Base-by-base conservation (phyloP, 2,329 filamentous ascomycete genomes). In the Diaporthe australafricana region DNA sequence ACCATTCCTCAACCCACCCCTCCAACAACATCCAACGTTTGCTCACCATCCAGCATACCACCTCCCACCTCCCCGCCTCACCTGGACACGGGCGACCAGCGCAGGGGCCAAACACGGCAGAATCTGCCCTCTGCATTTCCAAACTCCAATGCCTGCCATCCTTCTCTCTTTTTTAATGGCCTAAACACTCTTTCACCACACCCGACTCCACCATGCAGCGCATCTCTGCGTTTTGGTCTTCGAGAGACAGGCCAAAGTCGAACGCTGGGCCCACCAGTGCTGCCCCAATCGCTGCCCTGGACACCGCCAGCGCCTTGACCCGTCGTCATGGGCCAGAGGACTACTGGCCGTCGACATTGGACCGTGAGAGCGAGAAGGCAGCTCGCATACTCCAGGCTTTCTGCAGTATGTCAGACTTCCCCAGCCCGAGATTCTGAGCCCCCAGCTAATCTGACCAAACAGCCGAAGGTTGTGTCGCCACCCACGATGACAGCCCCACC, bases 311-410 rank as follows among this genome's bases (percentile, higher is more conserved):
- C 1, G 73, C 78, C 32, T 65, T 78, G 16, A 76, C 76, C 63
- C 80, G 79, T 42, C 73, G 57, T 30, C 25, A 73, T 22, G 77
- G 75, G 67, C 77, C 78, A 57, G 79, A 81, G 72, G 77, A 76
- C 9, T 81, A 80, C 71, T 81, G 79, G 79, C 79, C 79, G 3
- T 92, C 93, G 40, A 93, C 92, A 1, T 86, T 98, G 66, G 95
- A 98, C 80, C 92, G 93, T 76, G 95, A 98, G 85, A 93, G 93
- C 82, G 94, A 98, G 83, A 98, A 98, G 84, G 94, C 95, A 57
- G 94, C 95, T 72, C 88, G 94, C 70, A 98, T 98, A 74, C 83
- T 98, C 66, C 93, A 94, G 80, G 96, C 93, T 40, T 98, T 98
- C 83, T 97, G 94, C 86, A 94, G 92, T 94, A 87, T 76, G 89